phyloP scores from a whole-genome alignment of 768 basidiomycete species.

The Piloderma croceum region DNA sequence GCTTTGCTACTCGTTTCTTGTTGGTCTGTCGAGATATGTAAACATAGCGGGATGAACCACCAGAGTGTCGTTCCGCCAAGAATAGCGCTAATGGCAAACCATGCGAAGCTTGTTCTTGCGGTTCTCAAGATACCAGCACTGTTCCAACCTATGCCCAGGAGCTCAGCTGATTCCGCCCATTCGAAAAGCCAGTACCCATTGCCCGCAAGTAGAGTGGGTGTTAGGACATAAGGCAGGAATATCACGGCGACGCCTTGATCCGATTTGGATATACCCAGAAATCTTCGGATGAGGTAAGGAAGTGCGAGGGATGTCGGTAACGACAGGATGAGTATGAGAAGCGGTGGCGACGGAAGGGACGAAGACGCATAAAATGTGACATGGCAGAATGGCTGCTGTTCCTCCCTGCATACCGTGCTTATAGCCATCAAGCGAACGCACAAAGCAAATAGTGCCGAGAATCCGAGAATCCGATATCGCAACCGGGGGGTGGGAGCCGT shows the following conservation, averaged over 20 bases:
- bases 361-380: conserved; percentile 86
- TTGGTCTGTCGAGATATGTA: conserved; percentile 48
- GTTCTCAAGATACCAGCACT: conserved; percentile 42
- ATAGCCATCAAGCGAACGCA: conserved; percentile 71
- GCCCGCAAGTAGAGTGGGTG: conserved; percentile 53
- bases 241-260: conserved; percentile 47
- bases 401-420: conserved; percentile 90
- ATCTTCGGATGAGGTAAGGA: conserved; percentile 36
- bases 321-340: conserved; percentile 50
- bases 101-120: conserved; percentile 56
- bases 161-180: conserved; percentile 57
- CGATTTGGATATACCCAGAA: conserved; percentile 37
- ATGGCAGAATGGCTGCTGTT: conserved; percentile 84
- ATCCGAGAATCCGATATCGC: conserved; percentile 69
- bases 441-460: conserved; percentile 57
- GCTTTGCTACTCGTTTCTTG: conserved; percentile 24
- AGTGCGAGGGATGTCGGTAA: conserved; percentile 50
- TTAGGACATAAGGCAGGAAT: conserved; percentile 55
- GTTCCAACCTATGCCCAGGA: conserved; percentile 38
- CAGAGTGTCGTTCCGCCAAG: conserved; percentile 59
- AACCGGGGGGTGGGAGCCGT: conserved; percentile 64
- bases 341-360: conserved; percentile 60
- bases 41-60: conserved; percentile 68
- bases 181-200: conserved; percentile 77
- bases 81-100: conserved; percentile 45